These are phyloP conservation scores for Fonsecaea erecta DNA, from an alignment of 2,329 filamentous ascomycete species.

Conservation along the genomic window DNA sequence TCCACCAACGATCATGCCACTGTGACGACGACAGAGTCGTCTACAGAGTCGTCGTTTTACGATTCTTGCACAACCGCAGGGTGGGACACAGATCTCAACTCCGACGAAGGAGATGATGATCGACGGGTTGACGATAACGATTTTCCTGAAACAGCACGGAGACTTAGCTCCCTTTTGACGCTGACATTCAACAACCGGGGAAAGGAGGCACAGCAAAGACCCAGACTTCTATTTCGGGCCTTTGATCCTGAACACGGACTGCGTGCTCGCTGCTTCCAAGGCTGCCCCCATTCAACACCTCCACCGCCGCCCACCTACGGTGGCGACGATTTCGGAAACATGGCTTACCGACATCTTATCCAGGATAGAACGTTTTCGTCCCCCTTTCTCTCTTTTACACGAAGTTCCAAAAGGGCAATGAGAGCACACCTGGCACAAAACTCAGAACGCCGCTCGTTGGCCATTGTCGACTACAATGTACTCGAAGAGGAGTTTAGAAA, in stretches of 20 bases:
- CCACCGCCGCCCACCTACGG: conserved; percentile 21
- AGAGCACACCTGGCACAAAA: conserved; percentile 5
- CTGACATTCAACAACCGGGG: conserved; percentile 5
- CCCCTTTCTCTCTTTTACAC: conserved; percentile 24
- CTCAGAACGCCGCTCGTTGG: conserved; percentile 3
- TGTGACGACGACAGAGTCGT: background rate
- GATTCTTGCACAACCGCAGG: conserved; percentile 7
- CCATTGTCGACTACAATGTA: conserved; percentile 26
- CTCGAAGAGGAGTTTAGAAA: conserved; percentile 21
- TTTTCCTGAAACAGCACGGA: background rate
- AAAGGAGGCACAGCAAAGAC: background rate
- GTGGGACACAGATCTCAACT: background rate
- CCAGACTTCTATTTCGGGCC: conserved; percentile 10
- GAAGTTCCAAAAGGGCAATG: conserved; percentile 15
- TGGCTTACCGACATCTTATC: conserved; percentile 15
- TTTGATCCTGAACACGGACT: conserved; percentile 7
- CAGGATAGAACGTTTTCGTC: conserved; percentile 21
- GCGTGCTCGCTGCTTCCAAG: background rate
- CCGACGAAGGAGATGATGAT: background rate
- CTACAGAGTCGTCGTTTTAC: background rate
- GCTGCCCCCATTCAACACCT: background rate
- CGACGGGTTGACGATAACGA: background rate
- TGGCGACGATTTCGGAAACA: conserved; percentile 9
- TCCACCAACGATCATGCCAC: background rate
- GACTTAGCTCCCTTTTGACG: background rate